These are phyloP conservation scores for Diaporthe caulivora DNA, from an alignment of 2,329 filamentous ascomycete genomes.

Conservation along the genomic window DNA sequence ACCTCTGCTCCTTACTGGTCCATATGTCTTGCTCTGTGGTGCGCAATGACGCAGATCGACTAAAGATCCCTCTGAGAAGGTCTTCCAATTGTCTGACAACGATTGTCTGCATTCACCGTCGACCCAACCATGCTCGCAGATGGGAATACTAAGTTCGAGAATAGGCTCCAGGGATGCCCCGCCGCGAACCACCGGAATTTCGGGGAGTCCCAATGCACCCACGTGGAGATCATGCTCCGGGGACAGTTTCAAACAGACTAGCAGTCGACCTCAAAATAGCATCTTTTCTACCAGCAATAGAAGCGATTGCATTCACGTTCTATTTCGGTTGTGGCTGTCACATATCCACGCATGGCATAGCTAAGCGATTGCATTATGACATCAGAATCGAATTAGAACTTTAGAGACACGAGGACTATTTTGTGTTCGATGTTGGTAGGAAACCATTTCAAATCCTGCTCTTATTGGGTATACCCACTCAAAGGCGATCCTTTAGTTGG, in stretches of 20 bases:
- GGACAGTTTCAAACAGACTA: constrained; percentile 5
- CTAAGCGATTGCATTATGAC: too few relatives aligned
- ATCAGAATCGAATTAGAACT: not conserved
- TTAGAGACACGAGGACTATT: not conserved
- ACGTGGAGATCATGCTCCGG: constrained; percentile 3
- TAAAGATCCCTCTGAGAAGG: not conserved
- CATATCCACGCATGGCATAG: not conserved
- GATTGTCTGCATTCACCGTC: not conserved
- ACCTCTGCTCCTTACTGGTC: not conserved
- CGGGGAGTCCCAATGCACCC: not conserved
- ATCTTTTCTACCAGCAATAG: not conserved
- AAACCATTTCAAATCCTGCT: too few relatives aligned
- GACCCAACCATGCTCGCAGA: not conserved
- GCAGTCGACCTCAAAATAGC: constrained; percentile 6
- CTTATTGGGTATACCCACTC: too few relatives aligned
- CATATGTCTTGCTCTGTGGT: not conserved
- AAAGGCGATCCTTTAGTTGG: too few relatives aligned
- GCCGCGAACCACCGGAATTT: not conserved
- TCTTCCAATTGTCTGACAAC: not conserved
- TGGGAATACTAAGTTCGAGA: not conserved
- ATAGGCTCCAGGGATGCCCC: not conserved
- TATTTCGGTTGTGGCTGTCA: constrained; percentile 13
- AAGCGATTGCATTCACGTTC: not conserved
- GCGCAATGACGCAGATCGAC: not conserved
- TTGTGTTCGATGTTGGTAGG: not conserved